Evolutionary conservation across 192 early-diverging fungal genomes (phyloP), one percentile per base, ranked within the genome.

Genomic region (Gaertneriomyces semiglobifer): DNA sequence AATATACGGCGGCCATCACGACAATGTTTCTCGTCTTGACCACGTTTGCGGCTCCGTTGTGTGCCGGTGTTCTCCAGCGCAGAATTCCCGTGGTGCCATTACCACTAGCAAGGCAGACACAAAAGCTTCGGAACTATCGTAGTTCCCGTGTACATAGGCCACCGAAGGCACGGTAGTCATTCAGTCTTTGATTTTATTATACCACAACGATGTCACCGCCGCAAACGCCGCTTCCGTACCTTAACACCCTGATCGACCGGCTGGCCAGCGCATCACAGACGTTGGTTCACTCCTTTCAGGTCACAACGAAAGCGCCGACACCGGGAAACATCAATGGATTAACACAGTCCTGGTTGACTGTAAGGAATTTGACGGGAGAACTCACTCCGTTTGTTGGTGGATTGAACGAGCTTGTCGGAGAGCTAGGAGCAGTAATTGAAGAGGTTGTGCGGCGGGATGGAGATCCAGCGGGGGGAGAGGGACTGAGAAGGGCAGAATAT

Each of bases 161-260:
- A 33, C 25, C 25, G 25, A 33, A 33, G 25, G 25, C 25, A 33
- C 0, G 25, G 25, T 33, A 33, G 25, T 33, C 25, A 33, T 2
- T 33, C 25, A 33, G 0, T 33, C 1, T 33, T 33, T 33, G 25
- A 33, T 2, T 1, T 2, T 33, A 33, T 0, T 33, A 33, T 33
- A 33, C 25, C 25, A 33, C 25, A 33, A 33, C 25, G 25, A 33
- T 33, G 25, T 33, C 25, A 33, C 25, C 25, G 25, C 25, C 25
- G 25, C 25, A 33, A 33, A 2, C 25, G 2, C 25, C 25, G 25
- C 25, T 33, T 33, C 25, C 25, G 25, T 33, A 57, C 6, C 60
- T 66, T 19, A 66, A 66, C 43, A 11, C 7, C 9, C 45, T 66
- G 14, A 66, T 66, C 10, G 65, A 66, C 42, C 55, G 44, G 42